Evolutionary conservation across 331 rosid species (phyloP).

Genomic region (Quercus phellos): DNA sequence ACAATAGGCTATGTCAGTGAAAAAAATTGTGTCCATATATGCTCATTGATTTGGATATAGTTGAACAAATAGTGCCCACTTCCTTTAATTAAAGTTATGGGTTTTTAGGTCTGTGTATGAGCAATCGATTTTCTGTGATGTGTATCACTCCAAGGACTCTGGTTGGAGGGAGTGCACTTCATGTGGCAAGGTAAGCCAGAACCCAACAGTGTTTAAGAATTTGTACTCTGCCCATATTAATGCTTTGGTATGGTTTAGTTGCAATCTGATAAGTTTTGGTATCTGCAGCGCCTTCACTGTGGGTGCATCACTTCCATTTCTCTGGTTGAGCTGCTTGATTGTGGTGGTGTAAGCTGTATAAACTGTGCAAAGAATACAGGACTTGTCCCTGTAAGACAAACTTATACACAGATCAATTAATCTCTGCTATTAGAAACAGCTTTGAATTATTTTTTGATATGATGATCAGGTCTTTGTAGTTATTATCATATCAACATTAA

Average conservation of each 20-base stretch:
- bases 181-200: conserved; percentile 72
- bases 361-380: conserved; percentile 54
- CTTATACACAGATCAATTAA: not conserved
- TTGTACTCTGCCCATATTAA: not conserved
- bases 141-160: conserved; percentile 75
- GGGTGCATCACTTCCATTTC: conserved; percentile 79
- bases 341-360: conserved; percentile 80
- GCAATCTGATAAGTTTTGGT: conserved; percentile 17
- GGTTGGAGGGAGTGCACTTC: conserved; percentile 90
- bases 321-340: conserved; percentile 73
- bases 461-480: not conserved
- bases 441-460: not conserved
- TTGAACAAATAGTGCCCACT: not conserved
- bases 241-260: not conserved
- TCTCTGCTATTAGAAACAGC: not conserved
- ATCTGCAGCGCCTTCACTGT: conserved; percentile 81
- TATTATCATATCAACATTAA: not conserved
- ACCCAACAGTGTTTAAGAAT: not conserved
- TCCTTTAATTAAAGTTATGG: not conserved
- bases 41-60: not conserved
- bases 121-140: conserved; percentile 64
- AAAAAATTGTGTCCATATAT: not conserved
- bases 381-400: conserved; percentile 50
- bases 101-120: conserved; percentile 74
- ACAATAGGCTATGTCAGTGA: no score